Evolutionary conservation across 1,139 yeast genomes (phyloP), one percentile per base, ranked within the genome.

Genomic region (Candida sp.): DNA sequence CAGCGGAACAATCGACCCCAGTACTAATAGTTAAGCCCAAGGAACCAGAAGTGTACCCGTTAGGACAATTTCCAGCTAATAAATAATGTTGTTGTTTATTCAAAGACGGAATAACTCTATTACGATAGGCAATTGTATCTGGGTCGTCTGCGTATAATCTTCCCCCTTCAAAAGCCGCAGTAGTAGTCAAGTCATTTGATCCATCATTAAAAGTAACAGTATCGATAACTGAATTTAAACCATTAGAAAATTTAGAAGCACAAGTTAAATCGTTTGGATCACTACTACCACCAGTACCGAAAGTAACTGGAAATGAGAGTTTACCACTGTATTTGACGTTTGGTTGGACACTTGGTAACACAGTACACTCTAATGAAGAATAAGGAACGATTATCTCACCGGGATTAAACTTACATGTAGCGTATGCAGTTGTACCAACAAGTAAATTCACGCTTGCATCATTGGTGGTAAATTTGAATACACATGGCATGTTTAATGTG

Each of bases 401-500:
- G 12, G 52, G 42, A 29, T 25, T 43, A 27, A 59, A 49, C 1
- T 39, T 36, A 59, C 73, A 67, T 5, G 58, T 58, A 4, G 73
- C 73, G 43, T 52, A 63, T 1, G 45, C 39, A 1, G 42, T 45
- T 4, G 51, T 41, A 9, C 55, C 54, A 0, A 52, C 66, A 5
- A 39, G 35, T 36, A 66, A 55, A 19, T 45, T 37, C 4, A 64
- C 40, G 3, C 53, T 33, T 5, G 46, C 5, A 19, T 52, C 33
- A 5, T 51, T 23, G 4, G 63, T 39, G 5, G 68, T 60, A 41
- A 64, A 63, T 43, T 62, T 63, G 46, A 55, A 66, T 3, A 62
- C 70, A 52, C 66, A 57, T 4, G 69, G 69, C 50, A 67, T 47
- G 19, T 43, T 43, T 40, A 67, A 59, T 1, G 60, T 51, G 50